Evolutionary conservation across 257 asterid genomes (phyloP), one percentile per base, ranked within the genome.

Genomic region (Solanum etuberosum): DNA sequence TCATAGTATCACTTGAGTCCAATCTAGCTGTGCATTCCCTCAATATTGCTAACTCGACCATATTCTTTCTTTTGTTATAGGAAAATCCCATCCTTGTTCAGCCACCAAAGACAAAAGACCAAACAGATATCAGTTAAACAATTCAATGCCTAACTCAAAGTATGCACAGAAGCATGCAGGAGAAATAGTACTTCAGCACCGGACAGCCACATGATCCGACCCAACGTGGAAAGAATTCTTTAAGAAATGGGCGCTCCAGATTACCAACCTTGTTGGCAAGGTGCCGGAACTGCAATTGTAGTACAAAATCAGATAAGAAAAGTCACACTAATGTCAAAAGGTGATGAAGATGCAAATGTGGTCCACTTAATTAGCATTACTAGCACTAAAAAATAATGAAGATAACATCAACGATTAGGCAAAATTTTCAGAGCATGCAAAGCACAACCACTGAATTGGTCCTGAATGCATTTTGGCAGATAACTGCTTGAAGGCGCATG

Each of bases 141-240:
- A 87, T 68, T 73, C 46, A 88, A 43, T 43, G 74, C 42, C 34
- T 21, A 90, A 87, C 83, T 90, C 14, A 78, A 76, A 68, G 76
- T 82, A 88, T 87, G 84, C 18, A 90, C 82, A 86, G 65, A 73
- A 80, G 89, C 71, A 86, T 86, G 86, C 71, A 89, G 83, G 72
- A 90, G 89, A 73, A 89, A 85, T 86, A 95, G 57, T 96, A 97
- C 99, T 94, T 96, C 67, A 97, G 91, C 88, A 95, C 97, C 54
- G 99, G 99, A 92, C 99, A 97, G 76, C 99, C 99, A 93, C 98
- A 96, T 70, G 98, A 96, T 88, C 95, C 99, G 70, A 97, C 98
- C 99, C 99, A 97, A 80, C 99, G 99, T 90, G 99, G 99, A 88
- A 97, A 96, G 89, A 97, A 97, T 90, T 97, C 99, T 87, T 97